Percentiles rank a stretch among this genome's conserved stretches.
Conservation (phyloP, 2,329 filamentous ascomycete species). For the Xylariaceae sp. region DNA sequence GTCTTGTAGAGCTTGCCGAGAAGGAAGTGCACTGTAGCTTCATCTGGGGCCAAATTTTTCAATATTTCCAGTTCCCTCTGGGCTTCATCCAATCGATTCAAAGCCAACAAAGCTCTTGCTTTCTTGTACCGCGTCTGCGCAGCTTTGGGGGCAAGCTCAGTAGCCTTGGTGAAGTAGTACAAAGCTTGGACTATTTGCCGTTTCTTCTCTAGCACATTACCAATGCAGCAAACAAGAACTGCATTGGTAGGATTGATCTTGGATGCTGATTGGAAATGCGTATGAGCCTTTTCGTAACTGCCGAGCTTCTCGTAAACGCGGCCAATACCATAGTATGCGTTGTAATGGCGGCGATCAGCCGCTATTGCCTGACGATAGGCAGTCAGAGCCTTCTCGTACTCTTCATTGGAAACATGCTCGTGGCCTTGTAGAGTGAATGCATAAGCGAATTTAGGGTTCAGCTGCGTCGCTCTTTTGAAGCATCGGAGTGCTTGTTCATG, state of each 20-base stretch:
- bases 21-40: slow-evolving; percentile 93
- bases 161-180: slow-evolving; percentile 75
- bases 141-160: slow-evolving; percentile 74
- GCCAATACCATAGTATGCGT: slow-evolving; percentile 92
- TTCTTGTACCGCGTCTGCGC: slow-evolving; percentile 90
- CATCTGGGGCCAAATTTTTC: slow-evolving; percentile 87
- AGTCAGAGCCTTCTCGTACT: slow-evolving; percentile 89
- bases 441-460: slow-evolving; percentile 88
- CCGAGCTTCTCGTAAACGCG: slow-evolving; percentile 85
- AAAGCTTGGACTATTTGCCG: slow-evolving; percentile 77
- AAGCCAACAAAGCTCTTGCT: slow-evolving; percentile 76
- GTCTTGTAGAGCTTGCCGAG: slow-evolving; percentile 79
- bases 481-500: slow-evolving; percentile 92
- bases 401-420: slow-evolving; percentile 92
- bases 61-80: slow-evolving; percentile 80
- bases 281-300: slow-evolving; percentile 85
- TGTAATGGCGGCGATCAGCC: slow-evolving; percentile 87
- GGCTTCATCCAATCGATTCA: slow-evolving; percentile 67
- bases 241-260: slow-evolving; percentile 91
- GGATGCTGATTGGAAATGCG: slow-evolving; percentile 84
- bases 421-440: slow-evolving; percentile 94
- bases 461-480: slow-evolving; percentile 89
- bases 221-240: slow-evolving; percentile 88
- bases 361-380: slow-evolving; percentile 83
- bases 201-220: slow-evolving; percentile 82